Evolutionary conservation across 495 filamentous ascomycete species (phyloP), one percentile per base, ranked within the genome.

Genomic region (Annulohypoxylon maeteangense): DNA sequence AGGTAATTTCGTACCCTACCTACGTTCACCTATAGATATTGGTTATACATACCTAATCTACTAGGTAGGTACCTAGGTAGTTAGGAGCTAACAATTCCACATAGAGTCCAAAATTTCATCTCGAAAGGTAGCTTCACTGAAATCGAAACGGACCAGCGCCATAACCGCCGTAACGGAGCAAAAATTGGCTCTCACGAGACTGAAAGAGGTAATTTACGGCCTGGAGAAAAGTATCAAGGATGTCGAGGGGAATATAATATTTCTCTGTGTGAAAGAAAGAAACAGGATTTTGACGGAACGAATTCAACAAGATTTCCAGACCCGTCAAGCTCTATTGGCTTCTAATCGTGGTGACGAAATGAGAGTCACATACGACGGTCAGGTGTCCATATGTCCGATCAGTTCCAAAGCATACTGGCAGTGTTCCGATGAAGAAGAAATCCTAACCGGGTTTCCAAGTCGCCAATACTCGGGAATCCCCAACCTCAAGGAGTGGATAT

Each of bases 401-500:
- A 56, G 53, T 14, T 34, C 53, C 6, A 56, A 34, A 4, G 53
- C 53, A 34, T 56, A 22, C 23, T 56, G 53, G 53, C 7, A 7
- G 6, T 54, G 50, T 18, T 25, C 25, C 0, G 23, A 31, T 14
- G 48, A 53, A 18, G 29, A 11, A 34, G 29, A 12, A 5, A 6
- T n/a, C n/a, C n/a, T n/a, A n/a, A n/a, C n/a, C n/a, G 53, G 29
- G 16, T 56, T 56, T 38, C 53, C 53, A 4, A 56, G n/a, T 36
- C 16, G 8, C 6, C 31, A 10, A 36, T 56, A 56, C 11, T 56
- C 53, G 18, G 53, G 53, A 14, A 36, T 56, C 3, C 53, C 53
- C 3, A 36, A 22, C 2, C 31, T 56, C 6, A 27, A 4, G n/a
- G 8, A 56, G 5, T 56, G 53, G 53, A 56, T 38, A 8, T 5